A percentile compares a stretch with the other conserved stretches of the same genome.
Conservation (phyloP, 371 early-diverging fungal species). For the Coelomomyces lativittatus region DNA sequence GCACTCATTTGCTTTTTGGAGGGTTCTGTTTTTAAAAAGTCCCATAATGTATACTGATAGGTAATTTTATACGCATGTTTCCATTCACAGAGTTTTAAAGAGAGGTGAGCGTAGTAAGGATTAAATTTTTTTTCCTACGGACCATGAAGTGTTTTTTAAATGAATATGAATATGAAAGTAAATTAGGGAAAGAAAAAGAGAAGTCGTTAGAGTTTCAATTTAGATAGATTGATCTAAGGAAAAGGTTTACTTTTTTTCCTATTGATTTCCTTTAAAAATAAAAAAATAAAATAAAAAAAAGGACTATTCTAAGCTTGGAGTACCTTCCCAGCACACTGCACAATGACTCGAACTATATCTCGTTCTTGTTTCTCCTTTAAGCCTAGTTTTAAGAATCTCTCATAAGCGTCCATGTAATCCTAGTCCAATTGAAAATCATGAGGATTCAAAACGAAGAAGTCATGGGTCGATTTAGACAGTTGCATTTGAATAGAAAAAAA, state of each 20-base stretch:
- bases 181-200: too few species aligned
- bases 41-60: constrained; percentile 87
- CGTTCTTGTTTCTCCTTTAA: constrained; percentile 77
- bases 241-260: too few species aligned
- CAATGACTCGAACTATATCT: constrained; percentile 75
- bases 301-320: too few species aligned
- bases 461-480: too few species aligned
- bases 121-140: constrained; percentile 66
- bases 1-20: too few species aligned
- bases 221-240: too few species aligned
- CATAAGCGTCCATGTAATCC: constrained; percentile 84
- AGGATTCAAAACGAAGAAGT: neutral
- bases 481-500: neutral
- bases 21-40: constrained; percentile 26
- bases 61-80: constrained; percentile 72
- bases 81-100: constrained; percentile 50
- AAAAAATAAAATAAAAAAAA: constrained; percentile 1
- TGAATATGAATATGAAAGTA: neutral
- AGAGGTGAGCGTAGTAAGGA: constrained; percentile 80
- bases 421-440: constrained; percentile 9
- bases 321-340: constrained; percentile 73
- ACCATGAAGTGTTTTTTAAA: neutral
- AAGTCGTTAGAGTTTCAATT: too few species aligned
- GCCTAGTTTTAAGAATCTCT: constrained; percentile 57
- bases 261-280: neutral